Evolutionary conservation across 1,284 basidiomycete genomes (phyloP), one percentile per base, ranked within the genome.

Genomic region (Irpex lacteus): DNA sequence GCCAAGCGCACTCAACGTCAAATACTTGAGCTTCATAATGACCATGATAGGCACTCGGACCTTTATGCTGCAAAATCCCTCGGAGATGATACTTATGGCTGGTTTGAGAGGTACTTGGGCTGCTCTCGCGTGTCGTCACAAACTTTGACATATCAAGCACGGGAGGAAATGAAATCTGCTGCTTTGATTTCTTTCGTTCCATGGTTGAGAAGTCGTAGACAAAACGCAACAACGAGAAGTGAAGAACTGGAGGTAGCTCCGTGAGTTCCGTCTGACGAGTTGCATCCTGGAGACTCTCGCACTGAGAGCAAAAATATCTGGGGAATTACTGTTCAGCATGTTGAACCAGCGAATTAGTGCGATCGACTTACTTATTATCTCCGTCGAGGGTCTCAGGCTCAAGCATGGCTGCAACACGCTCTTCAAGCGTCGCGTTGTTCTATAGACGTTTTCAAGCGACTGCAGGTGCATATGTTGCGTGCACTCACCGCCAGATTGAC

Each of bases 11-110:
- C 94, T 77, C 76, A 53, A 82, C 80, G 73, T 96, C 92, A 71
- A 88, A 90, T 5, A 95, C 92, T 71, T 96, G 91, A 34, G 93
- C 93, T 70, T 94, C 90, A 71, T 98, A 98, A 73, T 98, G 95
- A 2, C 95, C 95, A 70, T 94, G 92, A 76, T 96, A 92, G 9
- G 95, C 95, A 77, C 94, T 91, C 7, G 84, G 71, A 1, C 95
- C 95, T 71, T 92, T 91, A 76, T 98, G 95, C 61, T 94, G 75
- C 7, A 98, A 77, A 7, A 97, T 86, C 5, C 92, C 95, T 53
- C 88, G 83, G 36, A 98, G 77, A 61, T 95, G 90, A 71, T 97
- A 98, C 19, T 84, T 72, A 70, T 81, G 74, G 5, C 74, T 66
- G 21, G 65, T 64, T 6, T 59, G 69, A 68, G 57, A 66, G 66